These are phyloP conservation scores for Medicago truncatula DNA, from an alignment of 306 rosid species.

Conservation along the genomic window MtrunA17r5.0-ANR NC_053042.1:41781001-41781500, in stretches of 20 bases:
- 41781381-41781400: constrained; percentile 55
- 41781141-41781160: background rate
- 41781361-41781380: constrained; percentile 53
- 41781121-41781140: constrained; percentile 11
- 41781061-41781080: no score
- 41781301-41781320: constrained; percentile 70
- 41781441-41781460: background rate
- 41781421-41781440: constrained; percentile 2
- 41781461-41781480: background rate
- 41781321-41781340: constrained; percentile 62
- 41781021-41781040: constrained; percentile 33
- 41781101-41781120: constrained; percentile 18
- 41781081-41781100: no score
- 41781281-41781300: constrained; percentile 45
- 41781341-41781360: constrained; percentile 62
- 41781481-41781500: constrained; percentile 5
- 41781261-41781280: constrained; percentile 35
- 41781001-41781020: constrained; percentile 29
- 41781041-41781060: constrained; percentile 37
- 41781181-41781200: constrained; percentile 50
- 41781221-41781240: constrained; percentile 59
- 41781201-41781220: constrained; percentile 47
- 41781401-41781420: constrained; percentile 46
- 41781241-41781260: constrained; percentile 52
- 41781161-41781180: background rate